Percentiles rank a stretch among this genome's conserved stretches.
phyloP scores from a whole-genome alignment of 352 stramenopile species.

The Globisporangium echinulatum region DNA sequence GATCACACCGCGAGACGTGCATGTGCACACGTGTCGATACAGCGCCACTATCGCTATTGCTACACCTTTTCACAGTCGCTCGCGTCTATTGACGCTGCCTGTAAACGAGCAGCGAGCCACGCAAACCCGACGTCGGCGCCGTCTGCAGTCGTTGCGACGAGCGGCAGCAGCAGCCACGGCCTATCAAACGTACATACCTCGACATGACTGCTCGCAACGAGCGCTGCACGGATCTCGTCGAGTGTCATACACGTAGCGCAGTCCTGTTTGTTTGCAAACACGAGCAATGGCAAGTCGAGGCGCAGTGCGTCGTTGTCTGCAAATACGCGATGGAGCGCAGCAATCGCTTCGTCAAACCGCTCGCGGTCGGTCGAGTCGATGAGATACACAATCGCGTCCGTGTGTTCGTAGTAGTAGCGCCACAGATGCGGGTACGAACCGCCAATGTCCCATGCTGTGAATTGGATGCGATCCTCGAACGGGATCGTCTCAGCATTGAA shows the following conservation, averaged over 20 bases:
- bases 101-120: neutral
- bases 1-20: no score
- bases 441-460: slow-evolving; percentile 16
- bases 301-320: slow-evolving; percentile 8
- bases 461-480: slow-evolving; percentile 5
- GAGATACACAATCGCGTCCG: slow-evolving; percentile 22
- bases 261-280: slow-evolving; percentile 13
- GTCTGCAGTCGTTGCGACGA: neutral
- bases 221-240: neutral
- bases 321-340: slow-evolving; percentile 19
- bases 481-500: slow-evolving; percentile 22
- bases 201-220: neutral
- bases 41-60: no score
- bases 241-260: neutral
- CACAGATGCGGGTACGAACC: slow-evolving; percentile 19
- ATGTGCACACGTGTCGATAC: no score
- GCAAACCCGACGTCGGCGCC: neutral
- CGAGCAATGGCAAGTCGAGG: neutral
- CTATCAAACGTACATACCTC: neutral
- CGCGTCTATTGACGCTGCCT: neutral
- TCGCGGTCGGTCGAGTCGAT: slow-evolving; percentile 20
- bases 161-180: neutral
- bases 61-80: neutral
- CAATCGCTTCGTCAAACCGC: slow-evolving; percentile 14
- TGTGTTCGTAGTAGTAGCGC: slow-evolving; percentile 28